Evolutionary conservation across 208 protist genomes (phyloP).

Genomic region (Acanthamoeba castellanii): DNA sequence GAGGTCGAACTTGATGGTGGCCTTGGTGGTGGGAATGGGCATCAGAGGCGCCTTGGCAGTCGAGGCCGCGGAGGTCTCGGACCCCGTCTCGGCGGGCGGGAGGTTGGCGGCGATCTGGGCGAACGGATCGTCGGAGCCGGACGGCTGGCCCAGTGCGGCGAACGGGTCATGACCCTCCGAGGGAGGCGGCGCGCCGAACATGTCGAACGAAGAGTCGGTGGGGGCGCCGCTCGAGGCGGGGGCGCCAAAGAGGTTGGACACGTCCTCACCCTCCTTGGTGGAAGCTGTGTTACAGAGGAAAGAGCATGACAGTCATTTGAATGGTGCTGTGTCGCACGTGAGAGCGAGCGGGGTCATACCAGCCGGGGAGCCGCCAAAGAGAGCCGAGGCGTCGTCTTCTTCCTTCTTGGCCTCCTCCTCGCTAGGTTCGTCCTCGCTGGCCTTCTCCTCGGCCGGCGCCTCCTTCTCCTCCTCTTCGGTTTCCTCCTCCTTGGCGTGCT

Average conservation of each 20-base stretch:
- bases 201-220: neutral
- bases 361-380: constrained; percentile 7
- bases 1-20: constrained; percentile 30
- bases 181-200: constrained; percentile 38
- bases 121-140: neutral
- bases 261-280: constrained; percentile 22
- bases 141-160: constrained; percentile 3
- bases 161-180: constrained; percentile 42
- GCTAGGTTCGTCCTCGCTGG: neutral
- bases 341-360: neutral
- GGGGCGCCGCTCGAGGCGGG: neutral
- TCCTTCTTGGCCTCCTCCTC: constrained; percentile 9
- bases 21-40: neutral
- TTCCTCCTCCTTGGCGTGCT: neutral
- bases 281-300: neutral
- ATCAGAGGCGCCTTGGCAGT: neutral
- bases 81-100: neutral
- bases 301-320: neutral
- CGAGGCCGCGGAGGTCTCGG: neutral
- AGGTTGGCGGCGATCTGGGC: constrained; percentile 67
- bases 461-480: constrained; percentile 14
- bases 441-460: neutral
- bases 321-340: too few relatives aligned
- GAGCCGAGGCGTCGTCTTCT: constrained; percentile 15
- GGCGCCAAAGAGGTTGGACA: constrained; percentile 26